Percentiles rank a stretch among this genome's conserved stretches.
Conservation (phyloP, 2,329 filamentous ascomycete species). For the Cladosporium halotolerans region DNA sequence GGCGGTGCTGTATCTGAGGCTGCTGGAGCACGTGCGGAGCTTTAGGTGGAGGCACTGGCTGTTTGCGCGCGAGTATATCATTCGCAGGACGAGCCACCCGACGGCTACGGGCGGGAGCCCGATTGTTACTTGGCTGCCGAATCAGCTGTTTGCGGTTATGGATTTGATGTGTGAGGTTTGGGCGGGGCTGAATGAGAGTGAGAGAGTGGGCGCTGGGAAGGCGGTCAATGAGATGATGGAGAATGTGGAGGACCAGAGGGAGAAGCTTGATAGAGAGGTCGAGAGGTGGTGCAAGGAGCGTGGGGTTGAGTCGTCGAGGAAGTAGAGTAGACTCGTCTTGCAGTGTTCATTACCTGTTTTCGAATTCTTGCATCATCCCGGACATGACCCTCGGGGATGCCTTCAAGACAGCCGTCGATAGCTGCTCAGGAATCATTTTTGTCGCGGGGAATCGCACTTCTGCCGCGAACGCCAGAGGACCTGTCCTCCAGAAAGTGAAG, state of each 20-base stretch:
- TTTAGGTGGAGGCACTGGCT: constrained; percentile 84
- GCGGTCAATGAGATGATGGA: constrained; percentile 56
- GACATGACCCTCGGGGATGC: constrained; percentile 34
- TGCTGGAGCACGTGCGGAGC: constrained; percentile 68
- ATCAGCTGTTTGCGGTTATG: constrained; percentile 70
- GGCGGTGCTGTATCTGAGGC: constrained; percentile 40
- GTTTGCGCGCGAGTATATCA: constrained; percentile 77
- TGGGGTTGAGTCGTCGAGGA: background rate
- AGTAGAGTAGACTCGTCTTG: no score
- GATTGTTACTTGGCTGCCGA: constrained; percentile 79
- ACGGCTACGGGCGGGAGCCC: constrained; percentile 75
- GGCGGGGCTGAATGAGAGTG: constrained; percentile 26
- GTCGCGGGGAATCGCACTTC: constrained; percentile 27
- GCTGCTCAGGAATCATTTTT: constrained; percentile 41
- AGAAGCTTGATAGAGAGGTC: constrained; percentile 66
- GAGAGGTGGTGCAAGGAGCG: constrained; percentile 56
- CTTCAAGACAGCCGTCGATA: constrained; percentile 36
- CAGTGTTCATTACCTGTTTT: no score
- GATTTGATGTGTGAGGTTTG: constrained; percentile 60
- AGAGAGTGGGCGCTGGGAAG: constrained; percentile 15
- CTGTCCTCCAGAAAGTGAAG: constrained; percentile 28
- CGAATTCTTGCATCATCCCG: constrained; percentile 7
- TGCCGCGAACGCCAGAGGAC: constrained; percentile 23
- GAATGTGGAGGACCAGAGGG: constrained; percentile 55
- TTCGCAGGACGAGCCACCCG: constrained; percentile 69